Evolutionary conservation across 2,329 filamentous ascomycete genomes (phyloP), one percentile per base, ranked within the genome.

Genomic region (Alternaria brassicae): DNA sequence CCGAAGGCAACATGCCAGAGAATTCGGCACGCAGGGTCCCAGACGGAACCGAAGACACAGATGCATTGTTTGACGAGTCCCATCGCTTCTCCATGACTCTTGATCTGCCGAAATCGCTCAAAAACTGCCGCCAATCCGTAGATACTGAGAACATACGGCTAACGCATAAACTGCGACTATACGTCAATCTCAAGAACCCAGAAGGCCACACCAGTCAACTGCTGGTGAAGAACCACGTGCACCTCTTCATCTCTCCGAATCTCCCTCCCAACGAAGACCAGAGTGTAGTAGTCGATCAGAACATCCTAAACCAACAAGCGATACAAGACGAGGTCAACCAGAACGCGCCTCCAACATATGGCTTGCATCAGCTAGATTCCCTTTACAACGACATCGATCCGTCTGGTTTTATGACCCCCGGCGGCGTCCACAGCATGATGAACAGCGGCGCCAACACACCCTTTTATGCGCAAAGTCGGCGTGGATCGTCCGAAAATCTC

Each of bases 141-240:
- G 92, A 96, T 70, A 89, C 90, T 21, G 89, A 92, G 69, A 91
- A 92, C 50, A 96, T 99, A 80, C 97, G 95, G 78, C 86, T 98
- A 52, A 86, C 92, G 56, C 95, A 99, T 78, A 96, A 96, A 80
- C 85, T 98, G 67, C 94, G 94, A 81, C 85, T 98, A 72, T 92
- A 92, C 49, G 89, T 98, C 60, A 92, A 94, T 45, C 85, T 99
- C 37, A 90, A 93, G 78, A 98, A 99, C 70, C 94, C 95, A 0
- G 95, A 99, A 75, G 94, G 93, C 0, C 95, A 98, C 74, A 85
- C 93, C 55, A 97, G 93, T 56, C 94, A 98, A 88, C 86, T 97
- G 52, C 90, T 94, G 52, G 94, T 94, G 45, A 95, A 93, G 40
- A 86, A 98, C 30, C 93, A 95, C 1, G 86, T 98, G 15, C 92